A percentile compares a stretch with the other conserved stretches of the same genome.
Evolutionary conservation across 768 basidiomycete species (phyloP).

Genomic region (Mycena filopes): DNA sequence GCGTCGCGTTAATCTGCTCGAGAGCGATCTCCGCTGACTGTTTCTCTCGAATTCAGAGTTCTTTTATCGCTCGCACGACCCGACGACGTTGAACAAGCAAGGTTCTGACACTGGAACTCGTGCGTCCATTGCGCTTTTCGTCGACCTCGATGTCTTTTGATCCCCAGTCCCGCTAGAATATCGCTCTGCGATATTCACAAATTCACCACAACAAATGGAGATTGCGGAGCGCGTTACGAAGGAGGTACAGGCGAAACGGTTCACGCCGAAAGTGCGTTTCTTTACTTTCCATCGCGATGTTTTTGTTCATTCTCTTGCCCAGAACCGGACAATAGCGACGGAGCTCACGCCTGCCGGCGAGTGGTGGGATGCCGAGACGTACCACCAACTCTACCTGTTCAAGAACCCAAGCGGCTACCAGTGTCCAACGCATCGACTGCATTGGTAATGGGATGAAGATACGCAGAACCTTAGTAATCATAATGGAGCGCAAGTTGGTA

Average conservation of each 20-base stretch:
- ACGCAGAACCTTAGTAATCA: too few species aligned
- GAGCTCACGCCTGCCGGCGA: slow-evolving; percentile 72
- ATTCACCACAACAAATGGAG: slow-evolving; percentile 74
- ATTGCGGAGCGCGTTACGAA: slow-evolving; percentile 82
- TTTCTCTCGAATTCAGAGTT: slow-evolving; percentile 65
- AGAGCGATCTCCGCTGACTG: background rate
- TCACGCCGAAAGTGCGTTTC: slow-evolving; percentile 62
- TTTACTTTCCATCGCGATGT: background rate
- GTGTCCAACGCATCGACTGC: slow-evolving; percentile 87
- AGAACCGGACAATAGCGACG: slow-evolving; percentile 77
- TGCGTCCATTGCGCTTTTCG: slow-evolving; percentile 52
- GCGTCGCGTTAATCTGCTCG: slow-evolving; percentile 42
- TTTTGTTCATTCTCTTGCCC: too few species aligned
- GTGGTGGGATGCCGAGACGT: slow-evolving; percentile 89
- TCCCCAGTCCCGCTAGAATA: slow-evolving; percentile 89
- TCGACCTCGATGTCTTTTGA: background rate
- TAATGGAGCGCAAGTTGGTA: too few species aligned
- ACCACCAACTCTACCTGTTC: slow-evolving; percentile 85
- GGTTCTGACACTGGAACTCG: slow-evolving; percentile 83
- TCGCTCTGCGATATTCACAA: slow-evolving; percentile 90
- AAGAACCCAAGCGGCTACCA: slow-evolving; percentile 92
- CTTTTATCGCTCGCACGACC: slow-evolving; percentile 95
- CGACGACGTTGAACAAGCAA: slow-evolving; percentile 84
- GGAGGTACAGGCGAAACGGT: slow-evolving; percentile 88
- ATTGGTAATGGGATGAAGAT: slow-evolving; percentile 83